Evolutionary conservation across 2,329 filamentous ascomycete species (phyloP), one percentile per base, ranked within the genome.

Genomic region (Penicillium sumatraense): DNA sequence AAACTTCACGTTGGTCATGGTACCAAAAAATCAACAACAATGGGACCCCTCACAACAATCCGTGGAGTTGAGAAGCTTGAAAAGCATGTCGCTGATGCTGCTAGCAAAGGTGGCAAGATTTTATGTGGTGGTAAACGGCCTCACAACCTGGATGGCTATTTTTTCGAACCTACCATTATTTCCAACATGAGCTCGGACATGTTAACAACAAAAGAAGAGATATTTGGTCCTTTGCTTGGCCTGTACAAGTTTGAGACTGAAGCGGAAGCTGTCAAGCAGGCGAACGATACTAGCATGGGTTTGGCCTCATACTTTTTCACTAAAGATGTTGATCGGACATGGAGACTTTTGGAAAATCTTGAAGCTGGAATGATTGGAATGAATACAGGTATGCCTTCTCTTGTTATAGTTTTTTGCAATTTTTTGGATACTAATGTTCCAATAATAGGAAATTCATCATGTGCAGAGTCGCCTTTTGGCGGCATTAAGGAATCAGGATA

Each of bases 321-420:
- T 2, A 86, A 85, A 72, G 82, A 86, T 63, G 72, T 87, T 6
- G 83, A 86, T 64, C 81, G 85, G 0, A 77, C 45, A 16, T 53
- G 84, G 81, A 76, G 85, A 58, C 72, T 88, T 63, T 75, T 87
- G 48, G 85, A 88, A 75, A 84, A 82, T 59, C 70, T 88, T 18
- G 84, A 88, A 66, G 85, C 85, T 13, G 85, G 85, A 5, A 88
- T 87, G 85, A 84, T 88, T 64, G 85, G 85, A 9, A 74, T 85
- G 69, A 85, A 85, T 62, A 83, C 80, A 56, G 80, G 82, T 78
- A 18, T 9, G 35, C 36, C 5, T 10, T 16, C 6, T 18, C 16
- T 6, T 14, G 18, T 20, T 5, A 6, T 8, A 14, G 13, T 11
- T 23, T 6, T 10, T 40, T n/a, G 7, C 5, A 8, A 7, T 8